A percentile compares a stretch with the other conserved stretches of the same genome.
Conservation (phyloP, 2,329 filamentous ascomycete species). For the Cryphonectria naterciae region DNA sequence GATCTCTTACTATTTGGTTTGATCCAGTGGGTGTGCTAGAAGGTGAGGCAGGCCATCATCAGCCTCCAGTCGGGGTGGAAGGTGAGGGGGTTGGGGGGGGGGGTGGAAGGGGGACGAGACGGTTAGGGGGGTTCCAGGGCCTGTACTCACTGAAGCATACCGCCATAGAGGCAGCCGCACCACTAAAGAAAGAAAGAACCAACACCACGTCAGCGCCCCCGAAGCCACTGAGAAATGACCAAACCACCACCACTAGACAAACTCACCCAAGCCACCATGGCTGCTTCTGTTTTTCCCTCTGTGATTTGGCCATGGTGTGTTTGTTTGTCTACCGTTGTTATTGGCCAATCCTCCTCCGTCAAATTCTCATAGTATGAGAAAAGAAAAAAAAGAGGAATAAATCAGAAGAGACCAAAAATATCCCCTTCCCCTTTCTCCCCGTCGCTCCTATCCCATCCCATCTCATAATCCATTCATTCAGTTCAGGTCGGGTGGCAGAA, state of each 20-base stretch:
- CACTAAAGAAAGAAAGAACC: slow-evolving; percentile 34
- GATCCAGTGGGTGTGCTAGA: slow-evolving; percentile 48
- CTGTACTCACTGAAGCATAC: slow-evolving; percentile 48
- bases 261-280: slow-evolving; percentile 51
- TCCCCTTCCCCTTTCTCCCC: too few species aligned
- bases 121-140: neutral
- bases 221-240: neutral
- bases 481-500: slow-evolving; percentile 5
- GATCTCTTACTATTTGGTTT: slow-evolving; percentile 48
- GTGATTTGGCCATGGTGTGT: slow-evolving; percentile 20
- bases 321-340: neutral
- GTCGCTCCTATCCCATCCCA: neutral
- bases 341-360: neutral
- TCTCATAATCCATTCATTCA: neutral
- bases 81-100: neutral
- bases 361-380: neutral
- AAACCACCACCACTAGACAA: neutral
- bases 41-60: slow-evolving; percentile 24
- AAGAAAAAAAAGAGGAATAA: neutral
- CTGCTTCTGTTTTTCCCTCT: slow-evolving; percentile 40
- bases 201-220: slow-evolving; percentile 2
- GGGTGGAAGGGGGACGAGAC: too few species aligned
- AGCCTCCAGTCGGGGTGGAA: neutral
- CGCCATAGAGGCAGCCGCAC: slow-evolving; percentile 49
- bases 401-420: neutral